These are phyloP conservation scores for Trypanosoma boissoni DNA, from an alignment of 208 protist genomes.

Conservation along the genomic window DNA sequence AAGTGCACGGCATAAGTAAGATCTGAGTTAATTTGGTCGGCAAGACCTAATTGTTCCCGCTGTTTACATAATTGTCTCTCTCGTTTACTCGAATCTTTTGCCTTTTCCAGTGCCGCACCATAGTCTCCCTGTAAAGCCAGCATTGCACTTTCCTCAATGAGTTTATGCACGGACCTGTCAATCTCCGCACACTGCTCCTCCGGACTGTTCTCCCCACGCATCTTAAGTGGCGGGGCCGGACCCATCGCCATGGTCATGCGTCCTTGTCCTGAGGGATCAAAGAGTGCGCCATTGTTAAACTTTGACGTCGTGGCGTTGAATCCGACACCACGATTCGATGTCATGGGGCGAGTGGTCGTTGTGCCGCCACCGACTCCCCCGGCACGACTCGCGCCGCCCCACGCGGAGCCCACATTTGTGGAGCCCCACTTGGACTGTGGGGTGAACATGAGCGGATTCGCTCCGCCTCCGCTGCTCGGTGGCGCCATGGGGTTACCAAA, in stretches of 20 bases:
- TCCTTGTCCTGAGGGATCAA: slow-evolving; percentile 80
- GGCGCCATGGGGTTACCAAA: slow-evolving; percentile 21
- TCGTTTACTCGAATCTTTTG: slow-evolving; percentile 93
- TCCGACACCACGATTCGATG: slow-evolving; percentile 89
- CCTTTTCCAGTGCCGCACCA: slow-evolving; percentile 91
- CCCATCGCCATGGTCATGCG: slow-evolving; percentile 56
- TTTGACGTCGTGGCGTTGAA: slow-evolving; percentile 52
- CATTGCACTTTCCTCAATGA: slow-evolving; percentile 94
- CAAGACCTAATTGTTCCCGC: slow-evolving; percentile 83
- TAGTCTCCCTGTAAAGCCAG: slow-evolving; percentile 85
- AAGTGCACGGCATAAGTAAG: slow-evolving; percentile 96
- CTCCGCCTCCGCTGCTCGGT: slow-evolving; percentile 7
- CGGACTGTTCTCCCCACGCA: slow-evolving; percentile 85
- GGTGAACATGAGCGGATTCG: slow-evolving; percentile 73
- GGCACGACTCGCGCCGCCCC: slow-evolving; percentile 64
- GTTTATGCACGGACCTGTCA: slow-evolving; percentile 91
- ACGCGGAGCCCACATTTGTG: slow-evolving; percentile 56
- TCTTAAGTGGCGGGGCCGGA: slow-evolving; percentile 89
- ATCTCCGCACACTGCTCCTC: slow-evolving; percentile 93
- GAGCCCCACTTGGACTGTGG: slow-evolving; percentile 81
- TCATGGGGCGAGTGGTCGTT: slow-evolving; percentile 84
- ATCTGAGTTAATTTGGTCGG: slow-evolving; percentile 95
- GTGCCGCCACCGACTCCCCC: slow-evolving; percentile 57
- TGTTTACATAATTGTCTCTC: slow-evolving; percentile 91
- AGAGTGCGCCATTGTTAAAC: slow-evolving; percentile 39